These are phyloP conservation scores for Malus hybrid DNA, from an alignment of 331 rosid species.

Conservation along the genomic window DNA sequence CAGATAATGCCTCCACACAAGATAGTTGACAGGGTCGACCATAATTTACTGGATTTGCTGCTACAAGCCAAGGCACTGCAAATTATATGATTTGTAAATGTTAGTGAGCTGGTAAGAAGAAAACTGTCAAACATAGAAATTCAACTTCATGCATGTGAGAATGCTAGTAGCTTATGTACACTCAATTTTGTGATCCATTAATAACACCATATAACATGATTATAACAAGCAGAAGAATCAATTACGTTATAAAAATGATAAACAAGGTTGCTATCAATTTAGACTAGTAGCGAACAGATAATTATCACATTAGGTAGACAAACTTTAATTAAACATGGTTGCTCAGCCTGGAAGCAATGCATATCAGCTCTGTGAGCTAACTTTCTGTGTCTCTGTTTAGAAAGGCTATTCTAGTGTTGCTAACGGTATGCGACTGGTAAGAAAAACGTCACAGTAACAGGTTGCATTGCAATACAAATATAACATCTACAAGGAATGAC, in stretches of 20 bases:
- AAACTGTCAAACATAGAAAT: not conserved
- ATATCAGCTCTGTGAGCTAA: not conserved
- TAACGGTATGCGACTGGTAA: not conserved
- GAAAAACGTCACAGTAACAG: not conserved
- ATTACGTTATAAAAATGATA: not conserved
- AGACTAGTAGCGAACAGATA: not conserved
- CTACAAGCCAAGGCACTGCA: conserved; percentile 97
- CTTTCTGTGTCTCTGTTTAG: not conserved
- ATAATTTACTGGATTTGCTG: conserved; percentile 94
- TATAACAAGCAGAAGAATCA: not conserved
- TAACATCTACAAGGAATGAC: not conserved
- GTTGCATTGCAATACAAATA: not conserved
- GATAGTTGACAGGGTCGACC: conserved; percentile 95
- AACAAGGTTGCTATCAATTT: not conserved
- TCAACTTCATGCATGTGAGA: not conserved
- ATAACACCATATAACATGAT: not conserved
- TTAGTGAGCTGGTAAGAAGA: conserved; percentile 6
- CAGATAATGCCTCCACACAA: conserved; percentile 98
- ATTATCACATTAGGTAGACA: not conserved
- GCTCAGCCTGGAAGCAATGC: not conserved
- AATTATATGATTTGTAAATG: conserved; percentile 10
- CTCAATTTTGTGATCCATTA: not conserved
- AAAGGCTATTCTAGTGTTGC: not conserved
- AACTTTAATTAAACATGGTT: not conserved
- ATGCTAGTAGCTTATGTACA: not conserved